Base-by-base conservation (phyloP, 768 basidiomycete genomes). In the Termitomyces sp. region DNA sequence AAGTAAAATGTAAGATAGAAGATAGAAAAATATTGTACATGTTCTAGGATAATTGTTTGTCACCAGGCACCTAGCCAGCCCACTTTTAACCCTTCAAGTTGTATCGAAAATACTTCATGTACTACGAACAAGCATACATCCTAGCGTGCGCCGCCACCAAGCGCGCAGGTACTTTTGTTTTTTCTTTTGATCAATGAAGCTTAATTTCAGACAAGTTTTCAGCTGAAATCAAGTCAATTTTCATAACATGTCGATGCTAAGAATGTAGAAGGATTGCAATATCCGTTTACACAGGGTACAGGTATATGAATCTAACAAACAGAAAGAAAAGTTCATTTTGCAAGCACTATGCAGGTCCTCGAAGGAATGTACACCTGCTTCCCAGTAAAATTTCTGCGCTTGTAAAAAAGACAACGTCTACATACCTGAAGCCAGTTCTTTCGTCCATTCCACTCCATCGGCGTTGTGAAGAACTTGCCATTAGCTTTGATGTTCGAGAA, bases 391-490 rank as follows among this genome's bases (percentile, higher is more conserved):
- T 41, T 7, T 24, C 5, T 30, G 16, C 22, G 15, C 11, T 46
- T n/a, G 36, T 54, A 57, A 58, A 18, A 13, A 31, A 24, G 5
- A 34, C 48, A 49, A 33, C 15, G 61, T 66, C 79, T 60, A 64
- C 63, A 13, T 36, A 91, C 94, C 81, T 96, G 91, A 55, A 89
- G 64, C 78, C 82, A 97, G 70, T 98, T 98, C 72, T 85, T 90
- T 68, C 96, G 81, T n/a, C 81, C 83, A 68, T 96, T 93, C 96
- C 96, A 98, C 66, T 87, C 88, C 79, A 91, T 72, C 1, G 91
- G 84, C 24, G 89, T 92, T 18, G 97, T 98, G 67, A 85, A 78
- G 73, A 85, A 93, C 67, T 79, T 79, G 33, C 80, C 78, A 39
- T 83, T 83, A 41, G 84, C 67, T 49, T 78, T 76, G 56, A 92